Evolutionary conservation across 192 early-diverging fungal genomes (phyloP).

Genomic region (Mortierella hygrophila): DNA sequence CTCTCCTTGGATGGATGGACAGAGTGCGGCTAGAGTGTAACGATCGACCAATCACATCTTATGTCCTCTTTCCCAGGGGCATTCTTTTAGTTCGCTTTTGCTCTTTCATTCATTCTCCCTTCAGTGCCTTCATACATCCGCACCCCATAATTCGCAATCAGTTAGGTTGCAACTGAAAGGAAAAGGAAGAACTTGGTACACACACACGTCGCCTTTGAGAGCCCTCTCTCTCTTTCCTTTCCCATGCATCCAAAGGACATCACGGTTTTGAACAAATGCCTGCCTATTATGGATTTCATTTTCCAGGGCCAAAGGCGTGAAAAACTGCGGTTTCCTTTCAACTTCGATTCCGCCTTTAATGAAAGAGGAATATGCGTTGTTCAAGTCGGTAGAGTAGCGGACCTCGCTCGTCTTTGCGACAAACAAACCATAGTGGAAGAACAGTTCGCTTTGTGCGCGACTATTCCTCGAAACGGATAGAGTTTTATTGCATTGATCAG

Average conservation of each 20-base stretch:
- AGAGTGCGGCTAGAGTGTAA: background rate
- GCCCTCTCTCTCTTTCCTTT: background rate
- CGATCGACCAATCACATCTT: background rate
- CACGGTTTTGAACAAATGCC: background rate
- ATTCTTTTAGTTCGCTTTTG: background rate
- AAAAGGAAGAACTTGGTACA: background rate
- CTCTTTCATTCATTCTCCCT: background rate
- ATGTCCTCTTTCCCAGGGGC: background rate
- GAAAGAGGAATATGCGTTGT: background rate
- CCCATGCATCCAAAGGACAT: background rate
- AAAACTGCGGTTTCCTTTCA: background rate
- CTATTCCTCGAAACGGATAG: no score
- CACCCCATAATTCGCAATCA: background rate
- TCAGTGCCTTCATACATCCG: background rate
- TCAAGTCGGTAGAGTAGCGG: no score
- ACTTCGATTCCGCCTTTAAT: background rate
- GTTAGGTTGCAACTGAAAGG: background rate
- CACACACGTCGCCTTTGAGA: constrained; percentile 15
- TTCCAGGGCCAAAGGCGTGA: background rate
- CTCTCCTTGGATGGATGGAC: no score
- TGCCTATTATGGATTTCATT: constrained; percentile 1
- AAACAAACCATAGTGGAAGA: no score
- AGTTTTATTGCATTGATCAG: no score
- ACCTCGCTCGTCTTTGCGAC: background rate
- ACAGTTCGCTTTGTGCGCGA: no score